Evolutionary conservation across 2,329 filamentous ascomycete species (phyloP).

Genomic region (Claviceps cyperi): DNA sequence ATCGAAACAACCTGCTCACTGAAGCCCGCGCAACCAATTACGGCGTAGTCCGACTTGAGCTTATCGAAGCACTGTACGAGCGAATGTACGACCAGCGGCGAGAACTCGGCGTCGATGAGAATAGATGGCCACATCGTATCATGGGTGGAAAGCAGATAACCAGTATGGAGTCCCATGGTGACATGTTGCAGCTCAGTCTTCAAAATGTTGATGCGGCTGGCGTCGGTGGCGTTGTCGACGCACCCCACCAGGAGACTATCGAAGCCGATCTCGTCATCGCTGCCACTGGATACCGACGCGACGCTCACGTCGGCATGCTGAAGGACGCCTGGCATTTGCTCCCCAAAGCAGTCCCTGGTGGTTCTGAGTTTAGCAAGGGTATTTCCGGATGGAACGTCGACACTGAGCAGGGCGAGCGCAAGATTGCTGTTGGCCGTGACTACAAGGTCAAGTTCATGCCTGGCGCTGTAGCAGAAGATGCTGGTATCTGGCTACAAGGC

Average conservation of each 20-base stretch:
- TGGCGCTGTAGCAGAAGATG: conserved; percentile 52
- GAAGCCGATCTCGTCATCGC: conserved; percentile 73
- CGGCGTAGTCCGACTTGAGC: conserved; percentile 77
- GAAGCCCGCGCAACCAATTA: conserved; percentile 84
- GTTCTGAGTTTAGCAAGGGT: conserved; percentile 18
- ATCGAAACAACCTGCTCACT: conserved; percentile 45
- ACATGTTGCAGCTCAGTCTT: conserved; percentile 45
- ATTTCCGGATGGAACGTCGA: conserved; percentile 28
- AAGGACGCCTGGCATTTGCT: conserved; percentile 50
- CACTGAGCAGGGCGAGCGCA: conserved; percentile 22
- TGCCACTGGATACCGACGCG: conserved; percentile 73
- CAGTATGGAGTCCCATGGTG: conserved; percentile 38
- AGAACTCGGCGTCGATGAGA: conserved; percentile 50
- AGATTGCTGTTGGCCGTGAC: conserved; percentile 58
- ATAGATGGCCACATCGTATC: conserved; percentile 70
- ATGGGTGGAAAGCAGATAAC: conserved; percentile 52
- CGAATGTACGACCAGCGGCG: conserved; percentile 77
- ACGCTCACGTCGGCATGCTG: conserved; percentile 66
- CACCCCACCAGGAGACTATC: conserved; percentile 39
- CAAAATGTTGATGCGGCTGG: conserved; percentile 28
- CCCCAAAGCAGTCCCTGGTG: conserved; percentile 29
- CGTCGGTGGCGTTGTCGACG: conserved; percentile 25
- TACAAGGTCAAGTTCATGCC: conserved; percentile 63
- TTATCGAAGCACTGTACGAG: conserved; percentile 82
- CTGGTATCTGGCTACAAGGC: conserved; percentile 84